Conservation (phyloP, 768 basidiomycete species). For the Trametes sanguinea region DNA sequence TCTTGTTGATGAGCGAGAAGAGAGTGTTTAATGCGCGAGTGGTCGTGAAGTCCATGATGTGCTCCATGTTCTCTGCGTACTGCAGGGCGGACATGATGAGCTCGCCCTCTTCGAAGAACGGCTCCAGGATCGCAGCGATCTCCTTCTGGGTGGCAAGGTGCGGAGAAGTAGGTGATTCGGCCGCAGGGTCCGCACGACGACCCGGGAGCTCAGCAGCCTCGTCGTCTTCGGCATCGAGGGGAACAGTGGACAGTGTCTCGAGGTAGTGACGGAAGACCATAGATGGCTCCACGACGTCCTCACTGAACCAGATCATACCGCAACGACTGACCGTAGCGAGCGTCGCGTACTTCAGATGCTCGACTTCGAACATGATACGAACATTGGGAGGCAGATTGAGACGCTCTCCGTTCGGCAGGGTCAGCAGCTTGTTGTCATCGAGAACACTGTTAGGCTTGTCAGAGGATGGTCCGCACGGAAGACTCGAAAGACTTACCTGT, state of each 20-base stretch:
- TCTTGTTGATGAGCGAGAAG: conserved; percentile 97
- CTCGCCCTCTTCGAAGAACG: conserved; percentile 81
- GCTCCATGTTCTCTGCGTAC: conserved; percentile 84
- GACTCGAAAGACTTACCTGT: conserved; percentile 64
- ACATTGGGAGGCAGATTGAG: conserved; percentile 96
- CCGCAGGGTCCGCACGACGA: conserved; percentile 54
- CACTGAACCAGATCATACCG: conserved; percentile 99
- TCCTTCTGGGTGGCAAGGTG: conserved; percentile 77
- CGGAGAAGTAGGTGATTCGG: conserved; percentile 56
- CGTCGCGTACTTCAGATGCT: conserved; percentile 95
- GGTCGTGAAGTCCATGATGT: conserved; percentile 98
- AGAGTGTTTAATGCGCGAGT: conserved; percentile 93
- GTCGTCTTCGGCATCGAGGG: conserved; percentile 90
- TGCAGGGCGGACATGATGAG: conserved; percentile 78
- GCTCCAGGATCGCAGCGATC: conserved; percentile 72
- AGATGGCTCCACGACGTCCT: conserved; percentile 85
- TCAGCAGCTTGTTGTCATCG: conserved; percentile 97
- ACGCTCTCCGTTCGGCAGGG: conserved; percentile 96
- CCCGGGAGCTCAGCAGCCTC: conserved; percentile 61
- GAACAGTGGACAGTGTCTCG: conserved; percentile 65
- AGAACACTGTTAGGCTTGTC: conserved; percentile 68
- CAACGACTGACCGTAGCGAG: conserved; percentile 99
- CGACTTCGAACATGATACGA: conserved; percentile 99
- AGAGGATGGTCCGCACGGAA: not conserved
- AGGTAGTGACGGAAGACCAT: conserved; percentile 95